Base-by-base conservation (phyloP, 169 alveolate species). In the Eimeria sp. region DNA sequence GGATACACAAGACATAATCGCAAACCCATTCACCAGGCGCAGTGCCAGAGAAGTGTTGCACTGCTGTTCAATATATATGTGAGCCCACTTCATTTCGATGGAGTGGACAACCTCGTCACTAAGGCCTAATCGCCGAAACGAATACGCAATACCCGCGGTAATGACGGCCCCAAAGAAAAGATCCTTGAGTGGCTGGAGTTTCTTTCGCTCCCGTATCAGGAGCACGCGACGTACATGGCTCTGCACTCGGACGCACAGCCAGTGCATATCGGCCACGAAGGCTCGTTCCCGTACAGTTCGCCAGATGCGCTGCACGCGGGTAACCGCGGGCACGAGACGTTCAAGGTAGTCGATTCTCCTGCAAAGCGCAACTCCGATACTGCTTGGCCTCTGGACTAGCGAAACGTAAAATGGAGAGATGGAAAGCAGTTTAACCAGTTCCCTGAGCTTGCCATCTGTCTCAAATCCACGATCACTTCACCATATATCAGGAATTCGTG, bases 281-380 rank as follows among this genome's bases (percentile, higher is more conserved):
- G 88, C 91, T 43, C 95, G 91, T 43, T 82, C 95, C n/a, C 95
- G 84, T 70, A 92, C 88, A 43, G 92, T 78, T 14, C 82, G 91
- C 95, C 95, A 92, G 47, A 83, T 83, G 80, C 91, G 95, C 54
- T 78, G 91, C 58, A 92, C 72, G 72, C 83, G 57, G 70, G 73
- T 58, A 49, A 92, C 95, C 7, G 92, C 95, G 25, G 95, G 95
- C 51, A 92, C 82, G 14, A 80, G 65, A 2, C 95, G 91, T 73
- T 78, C 84, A 49, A 92, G 91, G 51, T 76, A 92, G n/a, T 76
- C 92, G 14, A 78, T 61, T 11, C 95, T 65, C 76, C 95, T 91
- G 95, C 78, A 54, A n/a, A 86, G 40, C 9, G 78, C 6, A 47
- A 45, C 75, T 72, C 72, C 49, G 51, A 83, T 10, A 30, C 22